Evolutionary conservation across 2,329 filamentous ascomycete genomes (phyloP), one percentile per base, ranked within the genome.

Genomic region (Hirsutella rhossiliensis): DNA sequence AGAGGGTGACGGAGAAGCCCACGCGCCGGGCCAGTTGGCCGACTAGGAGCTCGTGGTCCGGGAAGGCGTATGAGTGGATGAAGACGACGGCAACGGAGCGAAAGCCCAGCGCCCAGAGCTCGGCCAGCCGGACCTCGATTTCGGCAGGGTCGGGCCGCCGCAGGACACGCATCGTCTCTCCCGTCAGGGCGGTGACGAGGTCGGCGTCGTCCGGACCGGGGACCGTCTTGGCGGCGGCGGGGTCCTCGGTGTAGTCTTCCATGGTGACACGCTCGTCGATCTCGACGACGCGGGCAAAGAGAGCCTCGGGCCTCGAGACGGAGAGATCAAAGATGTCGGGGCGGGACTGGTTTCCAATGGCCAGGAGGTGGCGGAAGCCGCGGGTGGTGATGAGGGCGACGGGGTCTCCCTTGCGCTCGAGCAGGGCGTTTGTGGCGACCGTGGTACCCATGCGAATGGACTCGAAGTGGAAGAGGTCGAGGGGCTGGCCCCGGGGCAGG

Each of bases 391-490:
- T 69, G 54, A 87, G 71, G 0, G 81, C 83, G 50, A 83, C 80
- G 34, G 72, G 73, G 52, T 85, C 81, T 19, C 83, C 83, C 58
- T 87, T 87, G 37, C 82, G 66, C 56, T 87, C 83, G 2, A 87
- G 64, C n/a, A 87, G 63, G 2, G 83, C 83, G 58, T 87, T 87
- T 0, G 83, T 87, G 2, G 83, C 83, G 2, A 87, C 82, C 0
- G 83, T 87, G 1, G 83, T 87, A n/a, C 83, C 83, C 81, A 87
- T 87, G 19, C 83, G 77, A 54, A 87, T 86, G 45, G 77, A 82
- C 56, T 84, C 79, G 32, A 68, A 58, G 11, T 59, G 54, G 1
- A 55, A 57, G 2, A 63, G 55, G 13, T 65, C 59, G 11, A 67
- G 41, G 9, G 59, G 45, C 2, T 57, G 53, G 1, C 61, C 62